Evolutionary conservation across 371 early-diverging fungal genomes (phyloP).

Genomic region (Parasitella parasitica): DNA sequence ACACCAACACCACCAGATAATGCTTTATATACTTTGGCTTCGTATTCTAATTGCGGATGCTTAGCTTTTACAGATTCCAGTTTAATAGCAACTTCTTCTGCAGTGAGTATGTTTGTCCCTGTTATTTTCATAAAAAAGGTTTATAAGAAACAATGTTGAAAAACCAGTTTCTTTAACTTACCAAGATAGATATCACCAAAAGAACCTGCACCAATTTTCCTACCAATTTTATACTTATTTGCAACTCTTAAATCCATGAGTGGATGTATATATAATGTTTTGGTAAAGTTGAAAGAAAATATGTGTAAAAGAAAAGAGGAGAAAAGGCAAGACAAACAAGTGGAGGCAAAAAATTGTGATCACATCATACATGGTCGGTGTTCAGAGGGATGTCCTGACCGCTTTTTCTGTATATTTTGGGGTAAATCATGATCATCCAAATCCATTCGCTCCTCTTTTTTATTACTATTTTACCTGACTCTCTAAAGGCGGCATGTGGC

Average conservation of each 20-base stretch:
- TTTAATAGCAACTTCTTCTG: constrained; percentile 97
- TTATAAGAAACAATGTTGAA: background rate
- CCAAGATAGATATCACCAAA: constrained; percentile 99
- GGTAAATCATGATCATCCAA: no score
- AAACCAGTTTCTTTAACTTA: constrained; percentile 28
- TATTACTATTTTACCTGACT: no score
- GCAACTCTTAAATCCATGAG: constrained; percentile 71
- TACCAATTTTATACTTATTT: constrained; percentile 92
- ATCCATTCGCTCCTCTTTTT: no score
- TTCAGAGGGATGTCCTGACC: no score
- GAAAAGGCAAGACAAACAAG: background rate
- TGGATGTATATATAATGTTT: constrained; percentile 4
- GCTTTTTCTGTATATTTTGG: no score
- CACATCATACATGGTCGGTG: no score
- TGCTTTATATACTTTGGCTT: constrained; percentile 93
- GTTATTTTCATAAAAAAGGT: background rate
- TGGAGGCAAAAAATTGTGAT: no score
- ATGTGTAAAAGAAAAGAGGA: background rate
- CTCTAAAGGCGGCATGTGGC: no score
- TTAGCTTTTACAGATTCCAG: constrained; percentile 90
- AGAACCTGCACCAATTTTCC: constrained; percentile 98
- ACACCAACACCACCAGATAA: constrained; percentile 96
- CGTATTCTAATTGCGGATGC: constrained; percentile 97
- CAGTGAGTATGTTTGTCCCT: constrained; percentile 91
- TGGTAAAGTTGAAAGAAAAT: background rate